These are phyloP conservation scores for Boeremia lycopersici DNA, from an alignment of 2,329 filamentous ascomycete genomes.

Conservation along the genomic window DNA sequence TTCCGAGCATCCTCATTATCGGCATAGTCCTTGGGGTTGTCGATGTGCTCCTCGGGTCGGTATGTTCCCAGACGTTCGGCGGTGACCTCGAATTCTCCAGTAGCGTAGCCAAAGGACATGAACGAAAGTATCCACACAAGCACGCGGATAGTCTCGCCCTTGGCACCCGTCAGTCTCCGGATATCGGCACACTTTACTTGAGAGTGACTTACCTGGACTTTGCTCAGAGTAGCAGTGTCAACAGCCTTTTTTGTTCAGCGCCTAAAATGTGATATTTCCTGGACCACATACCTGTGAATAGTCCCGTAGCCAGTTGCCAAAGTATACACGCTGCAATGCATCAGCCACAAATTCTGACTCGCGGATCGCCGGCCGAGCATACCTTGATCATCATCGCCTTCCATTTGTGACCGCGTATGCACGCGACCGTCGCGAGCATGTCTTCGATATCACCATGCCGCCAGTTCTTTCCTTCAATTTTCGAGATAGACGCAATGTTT, in stretches of 20 bases:
- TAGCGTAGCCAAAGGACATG: constrained; percentile 63
- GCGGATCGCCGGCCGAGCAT: not conserved
- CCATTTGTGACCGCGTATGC: constrained; percentile 51
- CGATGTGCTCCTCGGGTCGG: constrained; percentile 58
- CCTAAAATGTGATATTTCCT: constrained; percentile 36
- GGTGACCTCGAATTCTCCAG: constrained; percentile 63
- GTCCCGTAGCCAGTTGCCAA: constrained; percentile 57
- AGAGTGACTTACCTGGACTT: constrained; percentile 49
- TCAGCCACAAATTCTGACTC: constrained; percentile 21
- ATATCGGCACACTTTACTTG: constrained; percentile 15
- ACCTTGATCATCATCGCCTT: constrained; percentile 55
- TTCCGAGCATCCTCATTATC: constrained; percentile 82
- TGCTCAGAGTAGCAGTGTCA: constrained; percentile 60
- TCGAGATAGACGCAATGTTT: constrained; percentile 50
- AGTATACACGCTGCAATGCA: constrained; percentile 46
- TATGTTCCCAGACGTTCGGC: constrained; percentile 56
- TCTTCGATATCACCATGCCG: constrained; percentile 61
- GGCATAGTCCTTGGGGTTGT: constrained; percentile 51
- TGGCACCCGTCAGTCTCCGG: constrained; percentile 29
- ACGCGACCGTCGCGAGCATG: constrained; percentile 56
- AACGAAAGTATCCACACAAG: constrained; percentile 62
- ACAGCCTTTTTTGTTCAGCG: constrained; percentile 57
- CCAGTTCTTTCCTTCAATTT: constrained; percentile 56
- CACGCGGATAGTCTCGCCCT: constrained; percentile 60
- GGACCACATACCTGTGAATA: constrained; percentile 58